Base-by-base conservation (phyloP, 2,329 filamentous ascomycete species). In the Fusarium mundagurra region DNA sequence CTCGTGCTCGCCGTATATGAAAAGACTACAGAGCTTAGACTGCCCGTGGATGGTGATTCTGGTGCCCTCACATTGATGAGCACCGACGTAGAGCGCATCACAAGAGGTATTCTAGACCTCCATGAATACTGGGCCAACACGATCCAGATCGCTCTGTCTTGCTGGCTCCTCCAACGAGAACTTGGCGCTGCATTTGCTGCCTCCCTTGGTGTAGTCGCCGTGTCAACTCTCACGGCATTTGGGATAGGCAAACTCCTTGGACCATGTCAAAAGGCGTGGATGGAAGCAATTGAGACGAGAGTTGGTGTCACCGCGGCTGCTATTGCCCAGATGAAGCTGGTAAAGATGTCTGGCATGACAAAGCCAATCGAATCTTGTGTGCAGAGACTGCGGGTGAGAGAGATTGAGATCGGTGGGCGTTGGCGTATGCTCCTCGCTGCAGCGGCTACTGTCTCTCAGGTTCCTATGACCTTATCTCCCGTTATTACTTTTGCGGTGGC, bases 401-500 rank as follows among this genome's bases (percentile, higher is more conserved):
- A 83, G 64, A 73, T 83, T 53, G 59, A 57, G 6, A 55, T 73
- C 3, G 81, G 79, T 1, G 77, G 72, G 36, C 63, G 51, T 10
- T 81, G 76, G 51, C 76, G 81, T 7, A 59, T 74, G 57, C 51
- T 81, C 2, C 27, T 70, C 5, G 74, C 77, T 29, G 17, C 75
- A 12, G 70, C 73, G 9, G 38, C 82, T 8, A 82, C 80, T 0
- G 79, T 83, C 47, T 80, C 78, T 3, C 62, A 80, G 12, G 77
- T 79, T 1, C 74, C 76, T 0, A 27, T 82, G 7, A 84, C 81
- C 36, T 79, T 77, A 4, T 76, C 80, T 9, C 44, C 84, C 2
- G 80, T 82, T 1, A 81, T 81, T 54, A 66, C 85, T 11, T 62
- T 78, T 6, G 77, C 85, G 1, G 68, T 84, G 2, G 75, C 80